These are phyloP conservation scores for Erodium maritimum DNA, from an alignment of 345 rosid genomes.

Conservation along the genomic window DNA sequence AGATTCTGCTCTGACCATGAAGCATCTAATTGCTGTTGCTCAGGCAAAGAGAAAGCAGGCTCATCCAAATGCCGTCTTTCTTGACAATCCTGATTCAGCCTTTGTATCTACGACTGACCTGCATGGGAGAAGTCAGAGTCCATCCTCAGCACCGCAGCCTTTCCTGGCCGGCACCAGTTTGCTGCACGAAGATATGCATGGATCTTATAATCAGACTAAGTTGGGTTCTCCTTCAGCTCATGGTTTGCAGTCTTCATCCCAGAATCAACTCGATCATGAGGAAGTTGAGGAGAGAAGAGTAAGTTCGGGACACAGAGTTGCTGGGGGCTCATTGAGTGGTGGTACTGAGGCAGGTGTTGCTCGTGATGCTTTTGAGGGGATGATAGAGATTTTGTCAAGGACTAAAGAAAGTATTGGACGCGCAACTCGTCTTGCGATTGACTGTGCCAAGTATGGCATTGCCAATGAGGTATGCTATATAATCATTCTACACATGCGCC, in stretches of 20 bases:
- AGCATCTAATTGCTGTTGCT: conserved; percentile 87
- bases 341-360: conserved; percentile 90
- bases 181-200: conserved; percentile 32
- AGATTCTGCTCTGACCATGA: conserved; percentile 60
- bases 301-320: conserved; percentile 41
- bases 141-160: conserved; percentile 34
- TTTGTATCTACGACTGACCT: conserved; percentile 21
- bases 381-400: conserved; percentile 95
- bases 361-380: conserved; percentile 96
- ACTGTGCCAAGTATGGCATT: conserved; percentile 92
- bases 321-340: conserved; percentile 73
- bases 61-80: conserved; percentile 37
- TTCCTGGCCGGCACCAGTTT: conserved; percentile 27
- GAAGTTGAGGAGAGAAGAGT: conserved; percentile 55
- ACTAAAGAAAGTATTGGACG: conserved; percentile 96
- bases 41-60: conserved; percentile 82
- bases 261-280: conserved; percentile 36
- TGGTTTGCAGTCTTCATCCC: conserved; percentile 29
- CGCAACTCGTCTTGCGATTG: conserved; percentile 90
- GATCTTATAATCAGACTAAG: conserved; percentile 23
- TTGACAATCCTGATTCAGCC: conserved; percentile 32
- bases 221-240: conserved; percentile 35
- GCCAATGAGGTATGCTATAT: conserved; percentile 59
- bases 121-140: conserved; percentile 42
- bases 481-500: not conserved